These are phyloP conservation scores for Corymbia maculata DNA, from an alignment of 345 rosid genomes.

Conservation along the genomic window DNA sequence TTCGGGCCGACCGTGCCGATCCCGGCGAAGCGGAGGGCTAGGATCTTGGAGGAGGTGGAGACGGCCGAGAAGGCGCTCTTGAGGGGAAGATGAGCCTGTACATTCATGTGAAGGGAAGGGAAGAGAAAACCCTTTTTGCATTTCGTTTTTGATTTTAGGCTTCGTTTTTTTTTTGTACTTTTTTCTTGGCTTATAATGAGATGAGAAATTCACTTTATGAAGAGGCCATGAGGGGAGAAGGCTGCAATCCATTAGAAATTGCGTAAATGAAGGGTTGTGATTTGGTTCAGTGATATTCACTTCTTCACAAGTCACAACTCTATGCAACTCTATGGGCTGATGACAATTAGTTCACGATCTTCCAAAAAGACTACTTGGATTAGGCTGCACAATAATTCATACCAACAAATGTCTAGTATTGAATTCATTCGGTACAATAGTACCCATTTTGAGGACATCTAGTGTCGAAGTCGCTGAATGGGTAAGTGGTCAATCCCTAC, in stretches of 20 bases:
- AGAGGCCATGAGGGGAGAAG: neutral
- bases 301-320: neutral
- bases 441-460: neutral
- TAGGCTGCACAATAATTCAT: neutral
- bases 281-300: neutral
- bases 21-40: constrained; percentile 69
- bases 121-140: neutral
- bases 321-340: too few relatives aligned
- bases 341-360: neutral
- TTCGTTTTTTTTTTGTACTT: neutral
- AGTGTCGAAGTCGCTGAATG: neutral
- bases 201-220: neutral
- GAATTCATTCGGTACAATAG: neutral
- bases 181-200: neutral
- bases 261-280: neutral
- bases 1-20: constrained; percentile 90
- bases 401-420: neutral
- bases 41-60: constrained; percentile 92
- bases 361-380: neutral
- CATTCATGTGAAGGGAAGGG: neutral
- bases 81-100: constrained; percentile 45
- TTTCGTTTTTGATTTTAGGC: neutral
- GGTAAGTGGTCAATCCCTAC: neutral
- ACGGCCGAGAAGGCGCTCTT: constrained; percentile 82
- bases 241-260: neutral